Conservation (phyloP, 768 basidiomycete genomes). For the Pilatotrama ljubarskyi region DNA sequence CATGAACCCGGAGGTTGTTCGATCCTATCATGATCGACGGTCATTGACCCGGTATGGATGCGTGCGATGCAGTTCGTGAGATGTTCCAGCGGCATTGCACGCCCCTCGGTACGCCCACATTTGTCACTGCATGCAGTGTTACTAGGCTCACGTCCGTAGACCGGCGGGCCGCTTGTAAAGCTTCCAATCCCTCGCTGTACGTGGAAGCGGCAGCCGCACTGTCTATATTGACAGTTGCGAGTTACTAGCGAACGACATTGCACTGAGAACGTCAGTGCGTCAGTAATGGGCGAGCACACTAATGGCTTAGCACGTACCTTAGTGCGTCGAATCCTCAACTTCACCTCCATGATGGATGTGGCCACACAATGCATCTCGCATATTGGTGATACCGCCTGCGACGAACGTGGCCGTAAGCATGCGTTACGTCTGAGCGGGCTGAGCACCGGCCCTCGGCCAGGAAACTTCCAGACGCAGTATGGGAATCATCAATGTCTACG, state of each 20-base stretch:
- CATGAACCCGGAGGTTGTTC: background rate
- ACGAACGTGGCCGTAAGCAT: background rate
- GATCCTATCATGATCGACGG: background rate
- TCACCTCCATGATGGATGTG: no score
- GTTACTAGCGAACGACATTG: background rate
- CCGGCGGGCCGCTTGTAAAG: no score
- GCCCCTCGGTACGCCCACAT: conserved; percentile 7
- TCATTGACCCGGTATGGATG: conserved; percentile 3
- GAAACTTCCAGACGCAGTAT: background rate
- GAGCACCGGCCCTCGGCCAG: conserved; percentile 11
- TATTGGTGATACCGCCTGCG: background rate
- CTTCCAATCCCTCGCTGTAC: background rate
- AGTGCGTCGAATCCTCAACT: no score
- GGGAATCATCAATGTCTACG: background rate
- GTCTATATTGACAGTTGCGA: background rate
- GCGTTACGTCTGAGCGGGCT: background rate
- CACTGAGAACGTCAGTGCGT: background rate
- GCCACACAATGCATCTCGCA: no score
- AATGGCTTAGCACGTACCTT: no score
- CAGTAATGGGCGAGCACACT: background rate
- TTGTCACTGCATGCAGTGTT: background rate
- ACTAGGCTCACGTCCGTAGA: background rate
- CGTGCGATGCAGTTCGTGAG: background rate
- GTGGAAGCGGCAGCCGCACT: background rate
- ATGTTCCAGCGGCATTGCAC: background rate